These are phyloP conservation scores for Lachancea waltii DNA, from an alignment of 805 yeast genomes.

Conservation along the genomic window DNA sequence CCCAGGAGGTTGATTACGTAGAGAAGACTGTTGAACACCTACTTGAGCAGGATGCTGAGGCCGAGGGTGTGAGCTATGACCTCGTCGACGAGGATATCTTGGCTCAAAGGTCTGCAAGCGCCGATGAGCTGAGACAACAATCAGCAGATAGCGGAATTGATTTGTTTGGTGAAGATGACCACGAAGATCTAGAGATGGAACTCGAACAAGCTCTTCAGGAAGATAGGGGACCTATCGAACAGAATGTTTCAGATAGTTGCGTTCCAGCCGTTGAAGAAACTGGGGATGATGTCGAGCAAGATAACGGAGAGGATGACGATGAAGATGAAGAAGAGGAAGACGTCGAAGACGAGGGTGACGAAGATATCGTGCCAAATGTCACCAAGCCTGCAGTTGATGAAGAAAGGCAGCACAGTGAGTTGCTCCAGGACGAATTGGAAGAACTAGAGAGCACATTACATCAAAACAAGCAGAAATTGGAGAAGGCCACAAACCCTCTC, in stretches of 20 bases:
- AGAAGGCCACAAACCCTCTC: conserved; percentile 73
- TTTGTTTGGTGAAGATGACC: conserved; percentile 23
- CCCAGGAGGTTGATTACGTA: conserved; percentile 65
- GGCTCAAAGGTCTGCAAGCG: conserved; percentile 22
- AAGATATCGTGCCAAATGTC: conserved; percentile 23
- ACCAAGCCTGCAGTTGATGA: conserved; percentile 47
- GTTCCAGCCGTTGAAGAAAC: conserved; percentile 28
- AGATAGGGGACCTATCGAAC: conserved; percentile 29
- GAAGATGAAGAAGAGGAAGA: conserved; percentile 31
- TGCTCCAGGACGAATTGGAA: conserved; percentile 74
- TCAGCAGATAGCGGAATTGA: conserved; percentile 7
- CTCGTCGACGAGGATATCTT: conserved; percentile 51
- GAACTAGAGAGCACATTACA: conserved; percentile 76
- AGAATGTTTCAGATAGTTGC: conserved; percentile 16
- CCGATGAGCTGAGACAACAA: conserved; percentile 3
- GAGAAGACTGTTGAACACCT: conserved; percentile 76
- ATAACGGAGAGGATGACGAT: conserved; percentile 30
- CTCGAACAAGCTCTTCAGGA: conserved; percentile 49
- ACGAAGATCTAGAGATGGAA: conserved; percentile 47
- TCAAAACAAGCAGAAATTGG: conserved; percentile 65
- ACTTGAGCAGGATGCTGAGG: conserved; percentile 69
- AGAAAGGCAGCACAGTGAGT: conserved; percentile 59
- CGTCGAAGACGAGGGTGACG: conserved; percentile 34
- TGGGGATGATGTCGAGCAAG: conserved; percentile 33
- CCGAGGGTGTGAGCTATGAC: conserved; percentile 75